These are phyloP conservation scores for Globisporangium abappressorium DNA, from an alignment of 352 stramenopile genomes.

Conservation along the genomic window DNA sequence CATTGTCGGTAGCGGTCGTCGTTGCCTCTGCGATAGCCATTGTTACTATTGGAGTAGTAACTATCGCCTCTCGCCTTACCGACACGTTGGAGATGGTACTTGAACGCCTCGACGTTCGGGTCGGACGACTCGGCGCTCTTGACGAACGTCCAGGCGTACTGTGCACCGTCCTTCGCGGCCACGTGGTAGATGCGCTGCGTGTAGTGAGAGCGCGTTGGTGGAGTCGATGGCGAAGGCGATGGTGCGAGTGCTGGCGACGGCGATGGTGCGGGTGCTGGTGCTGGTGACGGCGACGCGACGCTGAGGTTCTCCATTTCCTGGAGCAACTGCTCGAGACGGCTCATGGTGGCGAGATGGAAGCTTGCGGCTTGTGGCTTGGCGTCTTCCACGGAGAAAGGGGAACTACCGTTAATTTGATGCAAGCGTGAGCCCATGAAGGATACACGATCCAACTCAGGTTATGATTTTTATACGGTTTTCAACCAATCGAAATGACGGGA, in stretches of 20 bases:
- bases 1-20: background rate
- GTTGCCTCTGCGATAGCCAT: background rate
- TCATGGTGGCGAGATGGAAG: background rate
- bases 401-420: background rate
- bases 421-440: background rate
- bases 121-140: background rate
- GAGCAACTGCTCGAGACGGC: background rate
- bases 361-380: too few relatives aligned
- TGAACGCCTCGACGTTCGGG: background rate
- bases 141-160: background rate
- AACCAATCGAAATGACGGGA: background rate
- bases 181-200: constrained; percentile 7
- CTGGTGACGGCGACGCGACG: background rate
- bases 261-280: background rate
- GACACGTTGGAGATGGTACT: constrained; percentile 4
- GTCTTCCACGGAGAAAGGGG: background rate
- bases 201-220: background rate
- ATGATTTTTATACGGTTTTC: too few relatives aligned
- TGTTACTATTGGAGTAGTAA: background rate
- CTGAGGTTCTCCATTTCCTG: constrained; percentile 5
- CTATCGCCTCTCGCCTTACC: background rate
- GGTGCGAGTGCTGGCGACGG: background rate
- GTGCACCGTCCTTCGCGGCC: background rate
- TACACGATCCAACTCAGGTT: background rate
- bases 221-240: background rate